Evolutionary conservation across 192 early-diverging fungal genomes (phyloP).

Genomic region (Coemansia sp.): DNA sequence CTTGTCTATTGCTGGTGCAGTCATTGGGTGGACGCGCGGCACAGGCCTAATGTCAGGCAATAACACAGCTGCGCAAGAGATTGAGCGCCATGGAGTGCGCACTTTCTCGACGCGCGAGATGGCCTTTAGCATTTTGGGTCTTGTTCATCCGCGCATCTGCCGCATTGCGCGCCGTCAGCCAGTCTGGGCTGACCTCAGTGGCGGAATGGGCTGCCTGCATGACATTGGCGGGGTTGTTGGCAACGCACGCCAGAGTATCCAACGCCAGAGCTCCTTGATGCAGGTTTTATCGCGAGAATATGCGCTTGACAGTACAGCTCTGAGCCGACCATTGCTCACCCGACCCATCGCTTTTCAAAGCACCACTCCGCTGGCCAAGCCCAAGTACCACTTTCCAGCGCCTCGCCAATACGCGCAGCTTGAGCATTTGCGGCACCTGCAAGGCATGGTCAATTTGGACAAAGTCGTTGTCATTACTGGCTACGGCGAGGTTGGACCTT

Average conservation of each 20-base stretch:
- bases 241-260: background rate
- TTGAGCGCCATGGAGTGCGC: constrained; percentile 79
- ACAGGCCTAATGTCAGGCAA: constrained; percentile 89
- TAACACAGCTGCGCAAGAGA: constrained; percentile 80
- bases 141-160: constrained; percentile 74
- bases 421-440: constrained; percentile 60
- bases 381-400: constrained; percentile 79
- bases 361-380: constrained; percentile 70
- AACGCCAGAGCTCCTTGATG: background rate
- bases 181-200: constrained; percentile 84
- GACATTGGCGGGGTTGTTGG: background rate
- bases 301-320: background rate
- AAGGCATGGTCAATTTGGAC: constrained; percentile 83
- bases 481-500: constrained; percentile 89
- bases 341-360: background rate
- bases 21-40: constrained; percentile 95
- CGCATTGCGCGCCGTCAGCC: constrained; percentile 69
- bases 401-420: constrained; percentile 63
- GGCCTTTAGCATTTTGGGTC: constrained; percentile 91
- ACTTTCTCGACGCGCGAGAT: constrained; percentile 91
- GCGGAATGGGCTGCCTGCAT: constrained; percentile 13
- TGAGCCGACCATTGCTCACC: background rate
- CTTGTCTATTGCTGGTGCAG: constrained; percentile 80
- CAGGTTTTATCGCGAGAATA: background rate
- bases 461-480: constrained; percentile 89